These are phyloP conservation scores for Bolboschoenoplectus hybrid DNA, from an alignment of 202 grass and related monocot species.

Conservation along the genomic window DNA sequence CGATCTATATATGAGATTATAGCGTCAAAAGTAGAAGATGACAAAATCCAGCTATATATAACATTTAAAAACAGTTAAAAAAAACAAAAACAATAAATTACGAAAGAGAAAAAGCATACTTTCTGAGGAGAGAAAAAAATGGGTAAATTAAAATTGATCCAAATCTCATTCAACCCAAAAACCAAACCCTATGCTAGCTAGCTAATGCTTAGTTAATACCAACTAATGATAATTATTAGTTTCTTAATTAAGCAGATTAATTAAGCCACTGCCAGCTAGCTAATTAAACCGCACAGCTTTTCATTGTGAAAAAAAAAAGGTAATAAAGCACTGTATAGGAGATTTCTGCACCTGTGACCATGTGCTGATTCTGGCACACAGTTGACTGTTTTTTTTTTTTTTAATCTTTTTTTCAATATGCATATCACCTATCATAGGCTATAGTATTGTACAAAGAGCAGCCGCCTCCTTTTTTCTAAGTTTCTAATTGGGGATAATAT, in stretches of 20 bases:
- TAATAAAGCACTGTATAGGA: background rate
- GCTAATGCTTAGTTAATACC: conserved; percentile 27
- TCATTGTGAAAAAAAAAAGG: conserved; percentile 16
- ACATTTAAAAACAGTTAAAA: background rate
- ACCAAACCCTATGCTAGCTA: background rate
- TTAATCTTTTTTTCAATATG: conserved; percentile 30
- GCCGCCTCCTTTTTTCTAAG: too few species aligned
- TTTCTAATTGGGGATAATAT: too few species aligned
- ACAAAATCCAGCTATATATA: background rate
- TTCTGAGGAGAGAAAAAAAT: background rate
- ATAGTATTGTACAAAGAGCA: too few species aligned
- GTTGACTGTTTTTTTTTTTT: conserved; percentile 19
- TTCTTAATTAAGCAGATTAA: conserved; percentile 32
- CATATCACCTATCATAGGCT: conserved; percentile 1
- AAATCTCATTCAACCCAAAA: background rate
- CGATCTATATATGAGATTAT: background rate
- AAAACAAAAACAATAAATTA: background rate
- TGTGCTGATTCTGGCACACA: conserved; percentile 34
- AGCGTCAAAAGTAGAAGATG: background rate
- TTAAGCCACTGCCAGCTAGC: conserved; percentile 33
- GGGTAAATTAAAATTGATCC: background rate
- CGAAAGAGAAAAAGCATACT: background rate
- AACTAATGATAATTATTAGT: conserved; percentile 31
- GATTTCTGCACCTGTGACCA: conserved; percentile 37
- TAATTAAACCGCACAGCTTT: conserved; percentile 28